Percentiles rank a stretch among this genome's conserved stretches.
Evolutionary conservation across 805 yeast genomes (phyloP).

Genomic region (Kurtzmaniella fragi): DNA sequence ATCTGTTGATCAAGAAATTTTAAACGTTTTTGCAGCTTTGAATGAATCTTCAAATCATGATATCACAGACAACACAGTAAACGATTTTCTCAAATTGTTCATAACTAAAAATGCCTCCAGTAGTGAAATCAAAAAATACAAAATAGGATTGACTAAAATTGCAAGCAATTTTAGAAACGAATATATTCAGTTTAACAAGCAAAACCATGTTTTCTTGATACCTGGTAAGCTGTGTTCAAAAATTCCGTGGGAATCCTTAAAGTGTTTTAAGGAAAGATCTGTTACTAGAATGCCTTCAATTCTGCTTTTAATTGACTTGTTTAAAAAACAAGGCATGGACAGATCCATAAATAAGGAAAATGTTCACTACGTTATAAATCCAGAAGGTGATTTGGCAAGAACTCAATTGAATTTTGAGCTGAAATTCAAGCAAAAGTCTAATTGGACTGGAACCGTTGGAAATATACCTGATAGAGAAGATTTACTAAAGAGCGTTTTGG

Average conservation of each 20-base stretch:
- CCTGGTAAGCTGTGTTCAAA: conserved; percentile 60
- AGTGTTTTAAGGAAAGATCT: conserved; percentile 47
- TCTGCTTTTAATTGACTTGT: conserved; percentile 34
- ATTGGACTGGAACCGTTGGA: conserved; percentile 56
- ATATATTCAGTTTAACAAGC: background rate
- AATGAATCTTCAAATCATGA: background rate
- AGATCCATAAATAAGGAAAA: conserved; percentile 2
- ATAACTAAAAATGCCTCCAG: background rate
- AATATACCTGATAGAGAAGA: conserved; percentile 50
- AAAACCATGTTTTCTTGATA: conserved; percentile 61
- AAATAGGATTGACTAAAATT: background rate
- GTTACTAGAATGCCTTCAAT: conserved; percentile 74
- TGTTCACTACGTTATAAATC: conserved; percentile 65
- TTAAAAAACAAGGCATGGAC: conserved; percentile 11
- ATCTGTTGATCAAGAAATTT: conserved; percentile 51
- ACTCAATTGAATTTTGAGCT: conserved; percentile 58
- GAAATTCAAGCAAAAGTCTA: conserved; percentile 27
- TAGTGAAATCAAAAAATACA: background rate
- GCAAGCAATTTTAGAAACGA: background rate
- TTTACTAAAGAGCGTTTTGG: conserved; percentile 38
- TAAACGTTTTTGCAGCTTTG: conserved; percentile 55
- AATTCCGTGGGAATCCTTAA: conserved; percentile 89
- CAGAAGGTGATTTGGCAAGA: conserved; percentile 67
- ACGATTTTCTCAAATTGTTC: background rate
- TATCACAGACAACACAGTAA: background rate